Evolutionary conservation across 2,329 filamentous ascomycete species (phyloP).

Genomic region (Paecilomyces dactylethromorphus): DNA sequence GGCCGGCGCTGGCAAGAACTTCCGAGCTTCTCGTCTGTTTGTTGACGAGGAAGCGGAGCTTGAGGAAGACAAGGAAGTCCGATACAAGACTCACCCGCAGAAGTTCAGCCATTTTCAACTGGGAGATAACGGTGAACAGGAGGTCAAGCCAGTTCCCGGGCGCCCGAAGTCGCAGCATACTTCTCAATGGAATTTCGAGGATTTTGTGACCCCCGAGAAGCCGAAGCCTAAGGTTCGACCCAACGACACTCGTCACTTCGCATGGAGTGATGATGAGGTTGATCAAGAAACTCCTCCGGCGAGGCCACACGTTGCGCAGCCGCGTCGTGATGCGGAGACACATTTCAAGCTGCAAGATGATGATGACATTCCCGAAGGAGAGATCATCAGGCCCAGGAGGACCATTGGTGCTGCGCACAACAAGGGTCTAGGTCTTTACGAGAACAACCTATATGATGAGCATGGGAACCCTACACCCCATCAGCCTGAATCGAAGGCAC

Average conservation of each 20-base stretch:
- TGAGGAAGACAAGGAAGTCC: conserved; percentile 39
- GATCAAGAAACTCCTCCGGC: conserved; percentile 32
- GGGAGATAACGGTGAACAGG: conserved; percentile 22
- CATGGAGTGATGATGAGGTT: conserved; percentile 65
- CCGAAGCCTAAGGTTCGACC: conserved; percentile 55
- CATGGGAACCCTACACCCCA: conserved; percentile 40
- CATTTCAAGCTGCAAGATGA: conserved; percentile 85
- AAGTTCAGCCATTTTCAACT: conserved; percentile 65
- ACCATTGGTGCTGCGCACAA: conserved; percentile 52
- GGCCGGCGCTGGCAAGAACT: conserved; percentile 45
- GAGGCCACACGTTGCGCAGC: conserved; percentile 55
- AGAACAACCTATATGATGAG: conserved; percentile 65
- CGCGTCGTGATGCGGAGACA: conserved; percentile 70
- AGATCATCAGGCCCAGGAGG: conserved; percentile 29
- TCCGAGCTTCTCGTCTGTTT: conserved; percentile 50
- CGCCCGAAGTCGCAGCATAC: conserved; percentile 45
- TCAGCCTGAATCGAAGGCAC: conserved; percentile 22
- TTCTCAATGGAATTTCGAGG: conserved; percentile 80
- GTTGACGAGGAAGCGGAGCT: conserved; percentile 26
- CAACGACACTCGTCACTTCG: conserved; percentile 68
- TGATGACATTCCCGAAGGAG: conserved; percentile 55
- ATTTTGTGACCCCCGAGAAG: conserved; percentile 81
- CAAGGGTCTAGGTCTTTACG: conserved; percentile 65
- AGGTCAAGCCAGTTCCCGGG: conserved; percentile 18
- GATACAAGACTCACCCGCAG: conserved; percentile 60